These are phyloP conservation scores for Colletotrichum destructivum DNA, from an alignment of 2,329 filamentous ascomycete species.

Conservation along the genomic window DNA sequence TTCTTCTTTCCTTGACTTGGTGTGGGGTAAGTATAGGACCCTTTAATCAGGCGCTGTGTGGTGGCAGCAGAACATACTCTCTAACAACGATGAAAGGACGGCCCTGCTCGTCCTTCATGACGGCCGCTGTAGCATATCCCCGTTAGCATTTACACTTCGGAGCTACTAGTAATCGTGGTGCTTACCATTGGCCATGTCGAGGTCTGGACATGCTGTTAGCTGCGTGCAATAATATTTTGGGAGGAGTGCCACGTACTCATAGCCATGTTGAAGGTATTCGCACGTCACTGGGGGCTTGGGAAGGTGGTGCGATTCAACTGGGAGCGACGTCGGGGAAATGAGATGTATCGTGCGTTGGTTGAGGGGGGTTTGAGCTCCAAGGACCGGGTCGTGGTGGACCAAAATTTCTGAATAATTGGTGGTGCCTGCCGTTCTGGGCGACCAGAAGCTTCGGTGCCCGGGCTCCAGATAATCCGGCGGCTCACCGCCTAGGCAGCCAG, in stretches of 20 bases:
- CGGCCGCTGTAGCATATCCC: constrained; percentile 63
- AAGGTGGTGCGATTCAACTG: constrained; percentile 36
- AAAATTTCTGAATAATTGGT: constrained; percentile 46
- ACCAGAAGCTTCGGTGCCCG: constrained; percentile 42
- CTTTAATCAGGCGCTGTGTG: constrained; percentile 23
- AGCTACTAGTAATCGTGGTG: constrained; percentile 41
- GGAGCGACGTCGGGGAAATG: constrained; percentile 30
- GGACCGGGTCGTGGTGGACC: constrained; percentile 41
- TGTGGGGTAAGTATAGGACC: constrained; percentile 55
- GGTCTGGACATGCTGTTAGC: constrained; percentile 70
- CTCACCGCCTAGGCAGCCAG: constrained; percentile 34
- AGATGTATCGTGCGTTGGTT: constrained; percentile 41
- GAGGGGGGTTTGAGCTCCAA: constrained; percentile 42
- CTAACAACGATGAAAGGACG: constrained; percentile 98
- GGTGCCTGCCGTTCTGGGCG: constrained; percentile 42
- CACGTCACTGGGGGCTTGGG: constrained; percentile 25
- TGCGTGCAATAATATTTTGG: constrained; percentile 13
- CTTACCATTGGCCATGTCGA: constrained; percentile 88
- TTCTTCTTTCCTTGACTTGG: constrained; percentile 92
- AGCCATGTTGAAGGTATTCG: constrained; percentile 45
- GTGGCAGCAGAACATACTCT: constrained; percentile 77
- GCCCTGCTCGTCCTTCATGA: constrained; percentile 98
- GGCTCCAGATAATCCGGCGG: constrained; percentile 37
- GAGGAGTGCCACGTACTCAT: constrained; percentile 45
- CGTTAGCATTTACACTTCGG: constrained; percentile 39